These are phyloP conservation scores for Russula virescens DNA, from an alignment of 768 basidiomycete genomes.

Conservation along the genomic window DNA sequence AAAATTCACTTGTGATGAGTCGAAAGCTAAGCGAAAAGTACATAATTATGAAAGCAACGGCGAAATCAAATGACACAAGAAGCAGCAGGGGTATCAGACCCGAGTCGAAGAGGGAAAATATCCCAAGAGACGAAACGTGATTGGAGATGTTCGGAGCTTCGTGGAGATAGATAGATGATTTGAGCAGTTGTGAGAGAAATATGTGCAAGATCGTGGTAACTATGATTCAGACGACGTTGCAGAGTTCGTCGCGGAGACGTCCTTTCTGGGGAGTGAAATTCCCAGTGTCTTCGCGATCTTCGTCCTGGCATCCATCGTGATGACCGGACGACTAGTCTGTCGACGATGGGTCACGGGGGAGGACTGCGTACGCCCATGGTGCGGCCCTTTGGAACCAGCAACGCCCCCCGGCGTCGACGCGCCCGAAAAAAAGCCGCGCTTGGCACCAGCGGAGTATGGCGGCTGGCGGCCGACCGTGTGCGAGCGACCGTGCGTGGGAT, in stretches of 20 bases:
- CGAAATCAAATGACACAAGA: background rate
- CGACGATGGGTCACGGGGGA: constrained; percentile 44
- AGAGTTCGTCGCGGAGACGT: constrained; percentile 15
- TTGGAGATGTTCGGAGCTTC: background rate
- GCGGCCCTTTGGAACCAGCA: constrained; percentile 24
- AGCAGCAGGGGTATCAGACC: constrained; percentile 16
- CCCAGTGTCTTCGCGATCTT: constrained; percentile 60
- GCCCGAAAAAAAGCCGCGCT: constrained; percentile 30
- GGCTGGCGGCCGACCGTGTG: constrained; percentile 48
- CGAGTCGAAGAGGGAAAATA: background rate
- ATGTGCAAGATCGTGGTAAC: background rate
- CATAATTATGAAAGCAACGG: constrained; percentile 1
- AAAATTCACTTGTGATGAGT: background rate
- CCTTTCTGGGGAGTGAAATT: constrained; percentile 24
- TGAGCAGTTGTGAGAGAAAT: background rate
- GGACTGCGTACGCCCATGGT: constrained; percentile 61
- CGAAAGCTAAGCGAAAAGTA: background rate
- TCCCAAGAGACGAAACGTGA: background rate
- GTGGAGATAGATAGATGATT: too few species aligned
- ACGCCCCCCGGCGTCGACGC: constrained; percentile 38
- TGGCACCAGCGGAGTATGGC: background rate
- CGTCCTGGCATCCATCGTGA: constrained; percentile 68
- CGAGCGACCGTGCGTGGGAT: constrained; percentile 46
- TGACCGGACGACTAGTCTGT: constrained; percentile 55
- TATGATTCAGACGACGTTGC: constrained; percentile 26